Evolutionary conservation across 495 filamentous ascomycete genomes (phyloP).

Genomic region (Aspergillus bertholletiae): DNA sequence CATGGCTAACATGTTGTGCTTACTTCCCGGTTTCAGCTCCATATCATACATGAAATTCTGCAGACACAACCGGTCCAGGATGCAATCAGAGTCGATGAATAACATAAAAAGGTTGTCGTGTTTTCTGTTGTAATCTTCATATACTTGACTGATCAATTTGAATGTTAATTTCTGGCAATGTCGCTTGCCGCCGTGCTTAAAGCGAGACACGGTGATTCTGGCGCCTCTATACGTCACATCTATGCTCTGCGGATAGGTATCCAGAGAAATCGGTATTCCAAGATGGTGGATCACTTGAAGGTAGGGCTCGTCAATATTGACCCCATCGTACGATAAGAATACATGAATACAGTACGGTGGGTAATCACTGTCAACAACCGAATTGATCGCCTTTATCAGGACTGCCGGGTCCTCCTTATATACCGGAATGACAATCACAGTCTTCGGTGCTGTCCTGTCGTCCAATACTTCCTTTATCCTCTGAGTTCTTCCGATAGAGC

Average conservation of each 20-base stretch:
- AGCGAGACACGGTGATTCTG: constrained; percentile 87
- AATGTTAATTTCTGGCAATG: constrained; percentile 94
- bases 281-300: constrained; percentile 84
- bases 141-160: constrained; percentile 91
- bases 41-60: constrained; percentile 99
- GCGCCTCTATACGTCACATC: constrained; percentile 81
- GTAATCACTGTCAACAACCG: constrained; percentile 92
- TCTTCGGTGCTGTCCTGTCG: constrained; percentile 84
- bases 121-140: constrained; percentile 79
- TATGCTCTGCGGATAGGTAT: constrained; percentile 83
- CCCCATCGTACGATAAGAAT: constrained; percentile 94
- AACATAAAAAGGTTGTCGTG: constrained; percentile 94
- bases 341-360: constrained; percentile 91
- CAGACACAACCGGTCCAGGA: constrained; percentile 86
- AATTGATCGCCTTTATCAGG: constrained; percentile 86
- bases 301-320: constrained; percentile 83
- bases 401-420: constrained; percentile 89
- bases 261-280: constrained; percentile 73
- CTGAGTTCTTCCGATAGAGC: constrained; percentile 75
- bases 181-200: constrained; percentile 90
- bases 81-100: constrained; percentile 98
- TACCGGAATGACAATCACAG: constrained; percentile 95
- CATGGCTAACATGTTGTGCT: constrained; percentile 95
- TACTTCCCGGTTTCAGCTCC: constrained; percentile 93
- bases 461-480: constrained; percentile 82